Conservation (phyloP, 305 asterid genomes). For the Fraxinus angustifolia region DNA sequence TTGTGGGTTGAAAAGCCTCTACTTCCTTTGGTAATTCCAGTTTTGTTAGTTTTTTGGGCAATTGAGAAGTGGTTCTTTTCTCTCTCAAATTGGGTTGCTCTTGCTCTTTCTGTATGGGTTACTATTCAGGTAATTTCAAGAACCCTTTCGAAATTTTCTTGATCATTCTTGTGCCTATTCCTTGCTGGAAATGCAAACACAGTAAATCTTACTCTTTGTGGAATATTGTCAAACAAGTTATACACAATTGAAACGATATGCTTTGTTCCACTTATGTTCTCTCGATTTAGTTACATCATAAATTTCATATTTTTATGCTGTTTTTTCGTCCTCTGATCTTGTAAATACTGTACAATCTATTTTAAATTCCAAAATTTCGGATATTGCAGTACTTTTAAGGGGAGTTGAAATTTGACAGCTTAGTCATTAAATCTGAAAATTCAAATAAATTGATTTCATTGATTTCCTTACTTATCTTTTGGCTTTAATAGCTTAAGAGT, state of each 20-base stretch:
- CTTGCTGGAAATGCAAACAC: neutral
- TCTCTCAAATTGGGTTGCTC: constrained; percentile 85
- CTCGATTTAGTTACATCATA: neutral
- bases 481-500: neutral
- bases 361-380: neutral
- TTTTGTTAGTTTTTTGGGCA: constrained; percentile 61
- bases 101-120: constrained; percentile 75
- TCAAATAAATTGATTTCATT: neutral
- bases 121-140: constrained; percentile 60
- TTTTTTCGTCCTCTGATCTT: neutral
- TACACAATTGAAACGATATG: neutral
- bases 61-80: constrained; percentile 86
- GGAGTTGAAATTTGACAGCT: neutral
- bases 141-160: neutral
- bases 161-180: neutral
- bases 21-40: constrained; percentile 57
- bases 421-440: neutral
- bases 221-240: neutral
- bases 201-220: neutral
- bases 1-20: constrained; percentile 66
- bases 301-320: neutral
- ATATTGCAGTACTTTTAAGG: neutral
- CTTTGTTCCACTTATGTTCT: neutral
- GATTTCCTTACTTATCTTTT: neutral
- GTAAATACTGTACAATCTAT: neutral